A percentile compares a stretch with the other conserved stretches of the same genome.
These are phyloP conservation scores for Neolentinus lepideus DNA, from an alignment of 1,284 basidiomycete genomes.

Conservation along the genomic window DNA sequence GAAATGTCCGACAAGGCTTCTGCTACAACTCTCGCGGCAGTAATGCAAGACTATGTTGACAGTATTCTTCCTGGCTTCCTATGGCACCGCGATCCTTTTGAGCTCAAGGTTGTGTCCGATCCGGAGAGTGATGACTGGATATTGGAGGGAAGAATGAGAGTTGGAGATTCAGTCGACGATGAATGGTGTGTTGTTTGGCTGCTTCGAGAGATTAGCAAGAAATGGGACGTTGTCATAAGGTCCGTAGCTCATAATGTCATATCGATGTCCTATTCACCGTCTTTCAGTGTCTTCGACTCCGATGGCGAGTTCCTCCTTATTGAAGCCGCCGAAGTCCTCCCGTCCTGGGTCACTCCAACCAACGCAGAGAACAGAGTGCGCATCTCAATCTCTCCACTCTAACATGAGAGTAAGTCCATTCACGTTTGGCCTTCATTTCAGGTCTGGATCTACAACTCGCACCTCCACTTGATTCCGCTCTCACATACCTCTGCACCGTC, in stretches of 20 bases:
- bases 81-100: conserved; percentile 87
- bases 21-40: conserved; percentile 62
- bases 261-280: conserved; percentile 6
- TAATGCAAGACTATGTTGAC: conserved; percentile 56
- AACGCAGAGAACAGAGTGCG: conserved; percentile 89
- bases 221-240: conserved; percentile 77
- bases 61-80: conserved; percentile 60
- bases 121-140: conserved; percentile 40
- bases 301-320: conserved; percentile 97
- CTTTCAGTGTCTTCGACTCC: conserved; percentile 69
- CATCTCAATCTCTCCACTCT: conserved; percentile 16
- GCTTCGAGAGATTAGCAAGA: conserved; percentile 63
- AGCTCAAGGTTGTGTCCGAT: conserved; percentile 61
- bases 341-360: conserved; percentile 86
- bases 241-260: conserved; percentile 22
- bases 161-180: conserved; percentile 92
- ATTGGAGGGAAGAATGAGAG: conserved; percentile 75
- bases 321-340: conserved; percentile 89
- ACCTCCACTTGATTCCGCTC: conserved; percentile 82
- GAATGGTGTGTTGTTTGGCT: conserved; percentile 95
- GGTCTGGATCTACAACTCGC: conserved; percentile 87
- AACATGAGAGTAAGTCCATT: conserved; percentile 21
- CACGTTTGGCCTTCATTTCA: conserved; percentile 27
- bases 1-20: conserved; percentile 47
- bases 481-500: conserved; percentile 60